Conservation (phyloP, 2,329 filamentous ascomycete genomes). For the Clonostachys byssicola region DNA sequence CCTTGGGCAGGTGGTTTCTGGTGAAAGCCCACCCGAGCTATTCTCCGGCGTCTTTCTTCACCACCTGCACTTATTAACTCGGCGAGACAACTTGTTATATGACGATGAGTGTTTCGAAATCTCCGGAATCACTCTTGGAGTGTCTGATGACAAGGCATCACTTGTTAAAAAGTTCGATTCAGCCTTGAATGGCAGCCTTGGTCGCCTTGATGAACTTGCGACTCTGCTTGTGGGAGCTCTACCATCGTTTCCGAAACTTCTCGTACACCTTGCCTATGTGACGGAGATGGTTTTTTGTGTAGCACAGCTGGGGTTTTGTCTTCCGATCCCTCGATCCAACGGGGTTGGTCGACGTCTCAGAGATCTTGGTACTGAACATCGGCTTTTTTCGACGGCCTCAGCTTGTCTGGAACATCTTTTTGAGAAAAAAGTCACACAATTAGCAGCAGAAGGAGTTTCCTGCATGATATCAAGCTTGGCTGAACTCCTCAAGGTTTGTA, state of each 20-base stretch:
- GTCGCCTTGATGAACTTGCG: constrained; percentile 35
- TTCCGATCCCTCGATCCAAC: no score
- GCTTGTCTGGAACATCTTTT: constrained; percentile 38
- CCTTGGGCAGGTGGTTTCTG: constrained; percentile 7
- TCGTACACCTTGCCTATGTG: constrained; percentile 33
- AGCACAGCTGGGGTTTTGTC: no score
- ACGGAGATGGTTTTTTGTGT: constrained; percentile 10
- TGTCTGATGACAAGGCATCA: constrained; percentile 12
- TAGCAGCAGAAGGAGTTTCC: constrained; percentile 39
- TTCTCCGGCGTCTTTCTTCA: constrained; percentile 33
- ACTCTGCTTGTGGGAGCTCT: constrained; percentile 31
- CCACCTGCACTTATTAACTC: constrained; percentile 27
- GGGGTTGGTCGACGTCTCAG: no score
- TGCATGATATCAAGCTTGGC: constrained; percentile 33
- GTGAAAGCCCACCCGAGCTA: constrained; percentile 10
- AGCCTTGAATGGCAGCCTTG: constrained; percentile 35
- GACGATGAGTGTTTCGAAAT: not conserved
- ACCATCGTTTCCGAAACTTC: constrained; percentile 39
- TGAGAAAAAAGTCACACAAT: constrained; percentile 50
- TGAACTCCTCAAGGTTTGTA: constrained; percentile 34
- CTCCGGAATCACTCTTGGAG: not conserved
- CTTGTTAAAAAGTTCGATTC: constrained; percentile 39
- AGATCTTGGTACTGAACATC: constrained; percentile 29
- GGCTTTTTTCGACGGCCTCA: constrained; percentile 37
- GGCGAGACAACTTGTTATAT: constrained; percentile 6